A percentile compares a stretch with the other conserved stretches of the same genome.
Evolutionary conservation across 768 basidiomycete species (phyloP).

Genomic region (Jaapia argillacea): DNA sequence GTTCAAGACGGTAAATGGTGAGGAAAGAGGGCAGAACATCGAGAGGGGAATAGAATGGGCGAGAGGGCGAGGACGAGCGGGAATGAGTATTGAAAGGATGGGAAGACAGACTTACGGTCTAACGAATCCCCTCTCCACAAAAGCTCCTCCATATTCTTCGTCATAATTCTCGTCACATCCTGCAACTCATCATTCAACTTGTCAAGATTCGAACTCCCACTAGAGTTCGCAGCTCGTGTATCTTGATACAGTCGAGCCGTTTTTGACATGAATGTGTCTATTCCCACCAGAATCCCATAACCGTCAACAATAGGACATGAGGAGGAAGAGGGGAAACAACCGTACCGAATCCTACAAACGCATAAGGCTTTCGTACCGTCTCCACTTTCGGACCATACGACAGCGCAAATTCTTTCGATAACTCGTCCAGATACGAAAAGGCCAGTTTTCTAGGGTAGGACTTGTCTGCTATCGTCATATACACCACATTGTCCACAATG

Average conservation of each 20-base stretch:
- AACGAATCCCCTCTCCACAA: constrained; percentile 97
- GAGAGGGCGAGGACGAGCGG: background rate
- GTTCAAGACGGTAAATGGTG: constrained; percentile 1
- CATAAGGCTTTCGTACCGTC: constrained; percentile 90
- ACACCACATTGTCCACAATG: constrained; percentile 89
- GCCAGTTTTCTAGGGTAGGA: constrained; percentile 96
- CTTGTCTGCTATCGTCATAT: constrained; percentile 91
- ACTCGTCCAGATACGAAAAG: constrained; percentile 94
- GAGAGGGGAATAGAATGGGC: background rate
- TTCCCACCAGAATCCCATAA: background rate
- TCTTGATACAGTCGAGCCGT: constrained; percentile 93
- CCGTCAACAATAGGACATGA: background rate
- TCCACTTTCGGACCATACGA: constrained; percentile 94
- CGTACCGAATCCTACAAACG: constrained; percentile 96
- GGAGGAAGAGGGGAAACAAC: no score
- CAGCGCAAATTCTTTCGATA: constrained; percentile 90
- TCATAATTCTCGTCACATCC: constrained; percentile 99
- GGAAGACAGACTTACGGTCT: constrained; percentile 54
- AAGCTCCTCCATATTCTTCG: constrained; percentile 99
- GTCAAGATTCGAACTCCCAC: constrained; percentile 60
- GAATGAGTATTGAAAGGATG: background rate
- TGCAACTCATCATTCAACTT: constrained; percentile 92
- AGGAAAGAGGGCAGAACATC: background rate
- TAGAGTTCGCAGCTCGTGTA: constrained; percentile 73
- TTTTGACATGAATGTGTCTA: constrained; percentile 98